phyloP scores from a whole-genome alignment of 1,284 basidiomycete species.

The Vanrija sp. region DNA sequence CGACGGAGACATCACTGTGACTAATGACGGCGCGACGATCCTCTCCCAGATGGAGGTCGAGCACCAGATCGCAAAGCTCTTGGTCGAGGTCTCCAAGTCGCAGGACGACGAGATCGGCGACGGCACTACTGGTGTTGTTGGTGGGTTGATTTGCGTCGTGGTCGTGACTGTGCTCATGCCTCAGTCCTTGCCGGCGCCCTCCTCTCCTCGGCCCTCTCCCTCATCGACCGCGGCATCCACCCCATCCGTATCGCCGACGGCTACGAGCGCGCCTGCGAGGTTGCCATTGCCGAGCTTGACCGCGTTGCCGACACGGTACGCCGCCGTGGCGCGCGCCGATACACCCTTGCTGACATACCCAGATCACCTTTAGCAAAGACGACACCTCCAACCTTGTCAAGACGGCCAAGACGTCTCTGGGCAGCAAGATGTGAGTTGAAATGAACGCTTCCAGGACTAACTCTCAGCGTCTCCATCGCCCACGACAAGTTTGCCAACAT shows the following conservation, averaged over 20 bases:
- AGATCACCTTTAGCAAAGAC: slow-evolving; percentile 68
- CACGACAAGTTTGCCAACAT: slow-evolving; percentile 94
- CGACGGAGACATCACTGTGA: slow-evolving; percentile 98
- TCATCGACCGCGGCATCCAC: slow-evolving; percentile 96
- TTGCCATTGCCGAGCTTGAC: slow-evolving; percentile 87
- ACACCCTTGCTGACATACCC: not conserved
- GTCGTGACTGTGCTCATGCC: not conserved
- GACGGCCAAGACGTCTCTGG: slow-evolving; percentile 92
- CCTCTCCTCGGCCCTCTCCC: slow-evolving; percentile 58
- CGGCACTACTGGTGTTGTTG: slow-evolving; percentile 97
- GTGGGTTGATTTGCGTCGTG: slow-evolving; percentile 54
- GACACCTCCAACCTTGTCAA: slow-evolving; percentile 86
- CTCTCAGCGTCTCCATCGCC: slow-evolving; percentile 85
- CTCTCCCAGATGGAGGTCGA: slow-evolving; percentile 96
- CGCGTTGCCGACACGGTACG: slow-evolving; percentile 80
- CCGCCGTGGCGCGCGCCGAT: too few relatives aligned
- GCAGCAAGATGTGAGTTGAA: slow-evolving; percentile 85
- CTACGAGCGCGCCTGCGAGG: slow-evolving; percentile 87
- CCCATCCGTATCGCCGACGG: slow-evolving; percentile 98
- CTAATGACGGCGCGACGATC: slow-evolving; percentile 97
- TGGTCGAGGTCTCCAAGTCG: slow-evolving; percentile 88
- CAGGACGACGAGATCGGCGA: slow-evolving; percentile 99
- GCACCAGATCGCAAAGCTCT: slow-evolving; percentile 95
- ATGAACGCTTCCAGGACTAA: slow-evolving; percentile 7
- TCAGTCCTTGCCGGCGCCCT: slow-evolving; percentile 93